Conservation (phyloP, 495 filamentous ascomycete genomes). For the Aspergillus incahuasiensis region DNA sequence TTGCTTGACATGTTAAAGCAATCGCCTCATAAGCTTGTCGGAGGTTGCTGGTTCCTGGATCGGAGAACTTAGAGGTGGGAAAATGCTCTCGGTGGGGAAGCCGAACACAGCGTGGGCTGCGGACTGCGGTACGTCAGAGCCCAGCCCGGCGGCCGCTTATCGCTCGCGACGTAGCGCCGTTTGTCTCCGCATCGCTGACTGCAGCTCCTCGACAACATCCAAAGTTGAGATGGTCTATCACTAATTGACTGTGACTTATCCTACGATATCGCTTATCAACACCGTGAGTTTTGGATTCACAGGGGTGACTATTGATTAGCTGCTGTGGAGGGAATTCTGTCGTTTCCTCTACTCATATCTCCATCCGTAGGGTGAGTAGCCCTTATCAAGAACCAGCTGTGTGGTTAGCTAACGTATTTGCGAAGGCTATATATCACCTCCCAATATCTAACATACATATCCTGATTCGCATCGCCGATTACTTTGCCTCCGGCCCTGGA, state of each 20-base stretch:
- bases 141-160: conserved; percentile 8
- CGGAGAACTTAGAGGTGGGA: conserved; percentile 6
- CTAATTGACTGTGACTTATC: neutral
- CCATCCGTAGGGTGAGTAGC: neutral
- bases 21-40: conserved; percentile 20
- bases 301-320: neutral
- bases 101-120: conserved; percentile 7
- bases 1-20: conserved; percentile 56
- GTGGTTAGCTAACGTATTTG: neutral
- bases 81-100: conserved; percentile 21
- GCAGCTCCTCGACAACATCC: conserved; percentile 1
- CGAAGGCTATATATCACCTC: neutral
- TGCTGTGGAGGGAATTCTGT: neutral
- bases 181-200: conserved; percentile 8
- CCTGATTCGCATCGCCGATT: neutral
- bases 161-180: neutral
- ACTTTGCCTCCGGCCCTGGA: neutral
- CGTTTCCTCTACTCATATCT: neutral
- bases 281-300: too few relatives aligned
- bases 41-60: neutral
- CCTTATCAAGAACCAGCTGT: neutral
- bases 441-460: too few relatives aligned
- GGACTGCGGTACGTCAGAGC: conserved; percentile 21
- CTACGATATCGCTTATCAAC: neutral
- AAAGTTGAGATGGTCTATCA: neutral